A percentile compares a stretch with the other conserved stretches of the same genome.
phyloP scores from a whole-genome alignment of 2,329 filamentous ascomycete species.

The Verticillium dahliae region DNA sequence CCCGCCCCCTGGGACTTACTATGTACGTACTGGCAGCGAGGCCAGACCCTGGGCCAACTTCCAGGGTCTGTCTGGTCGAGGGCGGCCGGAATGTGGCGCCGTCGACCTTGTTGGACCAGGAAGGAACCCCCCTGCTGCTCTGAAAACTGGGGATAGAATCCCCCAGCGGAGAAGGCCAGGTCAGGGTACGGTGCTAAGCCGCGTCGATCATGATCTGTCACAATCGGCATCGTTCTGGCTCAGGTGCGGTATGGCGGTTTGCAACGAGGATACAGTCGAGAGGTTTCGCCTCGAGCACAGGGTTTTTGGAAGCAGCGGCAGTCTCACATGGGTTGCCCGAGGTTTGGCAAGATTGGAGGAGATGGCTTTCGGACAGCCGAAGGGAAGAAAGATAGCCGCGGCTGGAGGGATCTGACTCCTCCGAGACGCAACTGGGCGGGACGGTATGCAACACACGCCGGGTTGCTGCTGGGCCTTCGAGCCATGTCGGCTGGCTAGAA shows the following conservation, averaged over 20 bases:
- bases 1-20: too few relatives aligned
- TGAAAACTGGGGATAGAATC: neutral
- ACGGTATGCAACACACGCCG: neutral
- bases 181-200: neutral
- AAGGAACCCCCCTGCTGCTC: neutral
- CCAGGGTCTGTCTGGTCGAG: neutral
- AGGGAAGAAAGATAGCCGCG: neutral
- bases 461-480: neutral
- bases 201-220: conserved; percentile 13
- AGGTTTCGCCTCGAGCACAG: neutral
- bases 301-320: neutral
- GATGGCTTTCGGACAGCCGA: neutral
- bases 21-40: neutral
- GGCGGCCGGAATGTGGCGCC: neutral
- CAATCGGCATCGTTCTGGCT: conserved; percentile 8
- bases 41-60: neutral
- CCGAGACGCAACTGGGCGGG: neutral
- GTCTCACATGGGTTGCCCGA: neutral
- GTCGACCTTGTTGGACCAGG: neutral
- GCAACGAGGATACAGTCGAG: neutral
- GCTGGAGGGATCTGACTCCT: neutral
- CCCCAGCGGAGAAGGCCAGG: neutral
- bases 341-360: neutral
- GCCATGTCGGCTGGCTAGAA: neutral
- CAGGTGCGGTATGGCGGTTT: neutral